Evolutionary conservation across 1,139 yeast species (phyloP).

Genomic region (Pichia sp.): DNA sequence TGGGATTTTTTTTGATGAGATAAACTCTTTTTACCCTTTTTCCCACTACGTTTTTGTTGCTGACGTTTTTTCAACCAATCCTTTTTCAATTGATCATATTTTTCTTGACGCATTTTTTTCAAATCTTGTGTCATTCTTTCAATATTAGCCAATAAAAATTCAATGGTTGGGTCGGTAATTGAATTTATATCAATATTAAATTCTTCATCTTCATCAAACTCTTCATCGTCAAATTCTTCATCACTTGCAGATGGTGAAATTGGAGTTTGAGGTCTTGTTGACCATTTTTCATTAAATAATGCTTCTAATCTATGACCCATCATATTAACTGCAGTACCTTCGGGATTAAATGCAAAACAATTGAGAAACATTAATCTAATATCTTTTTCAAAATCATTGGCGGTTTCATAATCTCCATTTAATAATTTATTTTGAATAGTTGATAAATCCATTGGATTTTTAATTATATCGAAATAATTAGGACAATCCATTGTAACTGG

Average conservation of each 20-base stretch:
- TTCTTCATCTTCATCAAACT: slow-evolving; percentile 36
- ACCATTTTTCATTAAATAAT: slow-evolving; percentile 84
- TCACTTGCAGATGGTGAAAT: slow-evolving; percentile 49
- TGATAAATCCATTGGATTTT: slow-evolving; percentile 92
- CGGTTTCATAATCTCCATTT: slow-evolving; percentile 82
- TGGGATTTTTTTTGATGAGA: slow-evolving; percentile 12
- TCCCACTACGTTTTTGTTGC: slow-evolving; percentile 22
- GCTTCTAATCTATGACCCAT: slow-evolving; percentile 92
- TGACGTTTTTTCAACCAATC: slow-evolving; percentile 58
- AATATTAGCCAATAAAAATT: slow-evolving; percentile 79
- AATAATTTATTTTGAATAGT: slow-evolving; percentile 75
- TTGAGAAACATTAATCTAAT: slow-evolving; percentile 77
- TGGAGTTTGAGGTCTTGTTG: slow-evolving; percentile 76
- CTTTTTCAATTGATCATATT: slow-evolving; percentile 32
- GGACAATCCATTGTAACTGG: slow-evolving; percentile 93
- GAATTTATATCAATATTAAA: slow-evolving; percentile 73
- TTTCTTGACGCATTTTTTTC: slow-evolving; percentile 66
- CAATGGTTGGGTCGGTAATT: slow-evolving; percentile 82
- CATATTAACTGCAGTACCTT: slow-evolving; percentile 88
- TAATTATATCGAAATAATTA: slow-evolving; percentile 74
- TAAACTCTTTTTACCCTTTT: slow-evolving; percentile 19
- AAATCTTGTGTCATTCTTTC: slow-evolving; percentile 81
- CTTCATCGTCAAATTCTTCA: slow-evolving; percentile 40
- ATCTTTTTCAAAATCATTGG: slow-evolving; percentile 82
- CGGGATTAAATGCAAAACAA: slow-evolving; percentile 91